Evolutionary conservation across 441 rosid species (phyloP).

Genomic region (Viola pubescens): DNA sequence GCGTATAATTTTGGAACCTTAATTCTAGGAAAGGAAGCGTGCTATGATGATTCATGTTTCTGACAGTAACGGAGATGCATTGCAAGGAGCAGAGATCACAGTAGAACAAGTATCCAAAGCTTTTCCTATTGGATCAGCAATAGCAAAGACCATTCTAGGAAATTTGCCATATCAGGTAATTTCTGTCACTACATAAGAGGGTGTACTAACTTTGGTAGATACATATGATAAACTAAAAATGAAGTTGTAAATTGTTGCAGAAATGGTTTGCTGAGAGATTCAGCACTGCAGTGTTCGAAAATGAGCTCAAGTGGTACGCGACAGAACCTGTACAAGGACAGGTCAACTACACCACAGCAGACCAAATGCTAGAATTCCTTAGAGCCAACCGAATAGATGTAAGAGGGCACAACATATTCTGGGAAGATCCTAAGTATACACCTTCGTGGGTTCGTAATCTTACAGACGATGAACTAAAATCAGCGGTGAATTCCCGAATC

Average conservation of each 20-base stretch:
- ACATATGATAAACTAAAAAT: not conserved
- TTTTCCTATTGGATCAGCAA: constrained; percentile 76
- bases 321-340: constrained; percentile 61
- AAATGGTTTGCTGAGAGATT: constrained; percentile 74
- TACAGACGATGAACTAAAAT: constrained; percentile 29
- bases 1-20: not conserved
- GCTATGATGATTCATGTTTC: constrained; percentile 61
- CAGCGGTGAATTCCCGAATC: constrained; percentile 48
- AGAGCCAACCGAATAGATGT: constrained; percentile 43
- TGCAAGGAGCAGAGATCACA: constrained; percentile 44
- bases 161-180: constrained; percentile 61
- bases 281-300: constrained; percentile 76
- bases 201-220: not conserved
- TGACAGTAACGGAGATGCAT: constrained; percentile 37
- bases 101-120: constrained; percentile 58
- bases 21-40: constrained; percentile 54
- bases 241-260: constrained; percentile 24
- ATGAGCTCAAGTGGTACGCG: constrained; percentile 86
- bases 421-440: constrained; percentile 74
- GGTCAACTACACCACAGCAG: constrained; percentile 53
- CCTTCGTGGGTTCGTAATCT: constrained; percentile 56
- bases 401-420: constrained; percentile 84
- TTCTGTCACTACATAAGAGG: not conserved
- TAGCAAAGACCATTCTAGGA: constrained; percentile 59
- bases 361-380: constrained; percentile 53